Evolutionary conservation across 192 early-diverging fungal species (phyloP).

Genomic region (Rhizoclosmatium globosum): DNA sequence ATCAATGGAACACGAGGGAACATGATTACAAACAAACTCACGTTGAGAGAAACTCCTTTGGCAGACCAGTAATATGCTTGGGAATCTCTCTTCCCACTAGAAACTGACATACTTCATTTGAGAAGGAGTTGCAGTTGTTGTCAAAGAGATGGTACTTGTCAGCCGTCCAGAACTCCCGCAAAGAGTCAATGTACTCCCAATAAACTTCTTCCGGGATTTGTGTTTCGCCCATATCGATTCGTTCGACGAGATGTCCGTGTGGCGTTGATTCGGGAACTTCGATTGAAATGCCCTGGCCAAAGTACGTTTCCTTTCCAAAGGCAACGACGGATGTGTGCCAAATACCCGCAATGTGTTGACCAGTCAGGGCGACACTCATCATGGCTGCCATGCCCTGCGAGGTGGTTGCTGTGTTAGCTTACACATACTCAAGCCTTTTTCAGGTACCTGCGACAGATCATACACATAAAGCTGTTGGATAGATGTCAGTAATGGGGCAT

Average conservation of each 20-base stretch:
- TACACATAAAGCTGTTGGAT: constrained; percentile 43
- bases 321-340: constrained; percentile 83
- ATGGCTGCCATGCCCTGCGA: constrained; percentile 74
- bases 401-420: too few species aligned
- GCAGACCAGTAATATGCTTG: constrained; percentile 72
- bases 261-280: constrained; percentile 56
- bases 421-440: neutral
- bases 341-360: constrained; percentile 75
- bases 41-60: constrained; percentile 53
- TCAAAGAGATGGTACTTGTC: constrained; percentile 87
- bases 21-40: constrained; percentile 32
- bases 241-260: constrained; percentile 73
- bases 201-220: constrained; percentile 73
- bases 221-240: constrained; percentile 81
- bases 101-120: constrained; percentile 71
- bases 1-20: neutral
- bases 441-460: constrained; percentile 49
- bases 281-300: constrained; percentile 77
- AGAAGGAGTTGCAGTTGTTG: constrained; percentile 81
- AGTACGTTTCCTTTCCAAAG: constrained; percentile 80
- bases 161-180: constrained; percentile 60
- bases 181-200: constrained; percentile 72
- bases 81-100: constrained; percentile 82
- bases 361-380: constrained; percentile 70
- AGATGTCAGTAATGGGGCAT: neutral